Conservation (phyloP, 768 basidiomycete genomes). For the Phanerochaete sordida region DNA sequence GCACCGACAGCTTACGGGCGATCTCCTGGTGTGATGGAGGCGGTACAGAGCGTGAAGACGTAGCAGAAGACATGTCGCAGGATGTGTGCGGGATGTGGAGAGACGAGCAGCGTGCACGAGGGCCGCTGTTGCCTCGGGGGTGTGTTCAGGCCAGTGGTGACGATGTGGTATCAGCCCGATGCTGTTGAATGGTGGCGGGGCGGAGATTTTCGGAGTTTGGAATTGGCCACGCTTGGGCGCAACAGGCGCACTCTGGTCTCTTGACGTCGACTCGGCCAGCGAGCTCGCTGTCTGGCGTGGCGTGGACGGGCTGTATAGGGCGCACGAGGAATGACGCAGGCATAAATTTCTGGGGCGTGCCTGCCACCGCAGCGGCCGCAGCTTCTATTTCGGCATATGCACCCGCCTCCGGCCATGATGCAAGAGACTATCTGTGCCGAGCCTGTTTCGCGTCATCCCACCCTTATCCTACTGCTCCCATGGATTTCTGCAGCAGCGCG, state of each 20-base stretch:
- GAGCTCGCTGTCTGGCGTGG: not conserved
- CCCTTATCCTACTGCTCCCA: not conserved
- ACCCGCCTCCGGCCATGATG: not conserved
- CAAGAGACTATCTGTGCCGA: not conserved
- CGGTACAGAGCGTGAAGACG: constrained; percentile 37
- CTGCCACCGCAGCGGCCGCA: not conserved
- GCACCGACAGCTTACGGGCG: constrained; percentile 78
- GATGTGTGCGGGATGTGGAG: not conserved
- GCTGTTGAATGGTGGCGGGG: not conserved
- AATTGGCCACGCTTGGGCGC: not conserved
- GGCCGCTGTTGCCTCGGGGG: not conserved
- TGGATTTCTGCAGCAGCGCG: no score
- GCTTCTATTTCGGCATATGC: not conserved
- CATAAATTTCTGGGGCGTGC: not conserved
- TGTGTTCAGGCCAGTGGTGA: constrained; percentile 6
- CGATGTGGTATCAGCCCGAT: constrained; percentile 5
- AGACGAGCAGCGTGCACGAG: not conserved
- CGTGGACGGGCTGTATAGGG: not conserved
- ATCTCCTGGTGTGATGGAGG: constrained; percentile 88
- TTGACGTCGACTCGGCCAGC: not conserved
- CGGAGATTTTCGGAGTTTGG: constrained; percentile 11
- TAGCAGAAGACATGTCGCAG: constrained; percentile 4
- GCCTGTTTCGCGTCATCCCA: not conserved
- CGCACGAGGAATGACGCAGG: not conserved
- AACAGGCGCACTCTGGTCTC: not conserved